phyloP scores from a whole-genome alignment of 371 early-diverging fungal genomes.

The Circinella minor region DNA sequence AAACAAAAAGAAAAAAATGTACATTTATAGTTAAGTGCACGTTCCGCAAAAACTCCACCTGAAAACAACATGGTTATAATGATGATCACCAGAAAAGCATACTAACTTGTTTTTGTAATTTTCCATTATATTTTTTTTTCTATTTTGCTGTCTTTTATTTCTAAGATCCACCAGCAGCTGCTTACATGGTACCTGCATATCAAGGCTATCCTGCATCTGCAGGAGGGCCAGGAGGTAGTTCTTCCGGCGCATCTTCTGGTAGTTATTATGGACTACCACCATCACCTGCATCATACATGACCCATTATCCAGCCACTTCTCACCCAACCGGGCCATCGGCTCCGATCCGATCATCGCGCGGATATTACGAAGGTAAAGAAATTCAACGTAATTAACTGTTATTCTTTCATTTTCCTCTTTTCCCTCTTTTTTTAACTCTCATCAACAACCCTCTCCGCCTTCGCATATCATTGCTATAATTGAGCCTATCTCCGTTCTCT shows the following conservation, averaged over 20 bases:
- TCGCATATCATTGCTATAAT: slow-evolving; percentile 19
- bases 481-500: slow-evolving; percentile 11
- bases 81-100: too few species aligned
- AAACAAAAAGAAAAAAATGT: too few species aligned
- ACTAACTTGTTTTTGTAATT: too few species aligned
- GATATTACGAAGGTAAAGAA: slow-evolving; percentile 21
- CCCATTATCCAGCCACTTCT: slow-evolving; percentile 18
- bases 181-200: slow-evolving; percentile 16
- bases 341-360: slow-evolving; percentile 15
- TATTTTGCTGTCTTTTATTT: neutral
- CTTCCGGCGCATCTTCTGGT: neutral
- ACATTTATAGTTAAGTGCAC: neutral
- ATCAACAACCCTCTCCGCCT: slow-evolving; percentile 9
- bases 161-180: neutral
- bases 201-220: slow-evolving; percentile 12
- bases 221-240: neutral
- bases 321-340: slow-evolving; percentile 8
- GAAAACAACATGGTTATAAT: neutral
- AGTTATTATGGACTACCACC: slow-evolving; percentile 23
- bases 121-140: too few species aligned
- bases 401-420: slow-evolving; percentile 10
- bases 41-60: neutral
- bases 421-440: neutral
- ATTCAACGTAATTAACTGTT: neutral
- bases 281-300: slow-evolving; percentile 19